Base-by-base conservation (phyloP, 345 rosid genomes). In the Linum lewisii region DNA sequence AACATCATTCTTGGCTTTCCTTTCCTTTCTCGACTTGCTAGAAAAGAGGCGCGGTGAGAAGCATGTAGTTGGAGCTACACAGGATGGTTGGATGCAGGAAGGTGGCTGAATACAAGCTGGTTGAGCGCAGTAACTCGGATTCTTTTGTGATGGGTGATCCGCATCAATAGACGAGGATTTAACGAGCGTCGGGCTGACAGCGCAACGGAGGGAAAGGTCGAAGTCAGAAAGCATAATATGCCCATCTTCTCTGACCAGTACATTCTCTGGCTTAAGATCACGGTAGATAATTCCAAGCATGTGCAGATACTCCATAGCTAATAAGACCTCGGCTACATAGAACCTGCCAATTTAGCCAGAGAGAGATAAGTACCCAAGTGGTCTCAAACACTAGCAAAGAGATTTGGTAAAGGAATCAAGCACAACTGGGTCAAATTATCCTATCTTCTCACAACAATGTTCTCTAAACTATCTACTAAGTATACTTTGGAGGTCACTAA, bases 11-110 rank as follows among this genome's bases (percentile, higher is more conserved):
- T 68, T 68, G 51, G 66, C 51, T 57, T 68, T 68, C 10, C 62
- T 64, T 15, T 68, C 66, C 57, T 62, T 68, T 56, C 19, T 61
- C 6, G 72, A 68, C 42, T 62, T 68, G 25, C 66, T 52, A n/a
- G 56, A 24, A 11, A 68, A 62, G 22, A 68, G 52, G 14, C 72
- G 51, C 38, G 71, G 72, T 18, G 62, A 29, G 62, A 68, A 68
- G 53, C 72, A 68, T 19, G 72, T 62, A 11, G 72, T 68, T 21
- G 72, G 72, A 21, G 53, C 71, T 4, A 61, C 62, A 55, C 71
- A 67, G n/a, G 71, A 54, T 20, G 71, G 71, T 60, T 67, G 71
- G 51, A 51, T 51, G 55, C 55, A 51, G 23, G 55, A 51, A 16
- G 47, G 47, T 16, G 47, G 47, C 47, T 42, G 47, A 42, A 42